These are phyloP conservation scores for Rhazya stricta DNA, from an alignment of 257 asterid species.

Conservation along the genomic window DNA sequence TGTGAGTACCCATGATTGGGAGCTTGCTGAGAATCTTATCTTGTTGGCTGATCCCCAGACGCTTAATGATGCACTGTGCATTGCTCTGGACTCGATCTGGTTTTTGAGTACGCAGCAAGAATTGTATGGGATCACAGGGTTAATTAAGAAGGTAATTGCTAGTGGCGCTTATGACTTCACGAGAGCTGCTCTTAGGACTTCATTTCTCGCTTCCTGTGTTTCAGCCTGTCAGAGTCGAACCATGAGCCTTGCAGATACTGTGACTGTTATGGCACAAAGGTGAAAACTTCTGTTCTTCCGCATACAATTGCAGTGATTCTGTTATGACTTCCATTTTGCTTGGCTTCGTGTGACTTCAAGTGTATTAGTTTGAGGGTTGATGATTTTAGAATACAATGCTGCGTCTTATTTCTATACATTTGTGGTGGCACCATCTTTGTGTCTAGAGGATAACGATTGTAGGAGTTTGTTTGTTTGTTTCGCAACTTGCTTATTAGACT, in stretches of 20 bases:
- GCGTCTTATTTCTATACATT: background rate
- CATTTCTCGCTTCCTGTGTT: conserved; percentile 96
- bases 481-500: background rate
- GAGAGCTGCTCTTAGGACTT: conserved; percentile 94
- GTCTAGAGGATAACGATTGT: background rate
- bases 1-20: conserved; percentile 93
- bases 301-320: background rate
- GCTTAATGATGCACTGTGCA: conserved; percentile 83
- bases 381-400: background rate
- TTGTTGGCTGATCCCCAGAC: conserved; percentile 90
- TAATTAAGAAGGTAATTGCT: conserved; percentile 71
- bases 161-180: conserved; percentile 93
- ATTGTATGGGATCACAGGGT: conserved; percentile 65
- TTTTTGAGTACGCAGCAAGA: conserved; percentile 74
- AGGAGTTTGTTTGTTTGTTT: background rate
- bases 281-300: conserved; percentile 7
- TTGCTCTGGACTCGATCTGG: conserved; percentile 92
- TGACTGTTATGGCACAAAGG: conserved; percentile 98
- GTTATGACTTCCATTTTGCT: background rate
- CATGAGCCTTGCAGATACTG: conserved; percentile 93
- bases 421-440: background rate
- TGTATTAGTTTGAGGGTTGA: background rate
- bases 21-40: conserved; percentile 81
- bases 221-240: conserved; percentile 98
- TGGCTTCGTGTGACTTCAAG: background rate